Base-by-base conservation (phyloP, 2,329 filamentous ascomycete genomes). In the Catunica adiposa region DNA sequence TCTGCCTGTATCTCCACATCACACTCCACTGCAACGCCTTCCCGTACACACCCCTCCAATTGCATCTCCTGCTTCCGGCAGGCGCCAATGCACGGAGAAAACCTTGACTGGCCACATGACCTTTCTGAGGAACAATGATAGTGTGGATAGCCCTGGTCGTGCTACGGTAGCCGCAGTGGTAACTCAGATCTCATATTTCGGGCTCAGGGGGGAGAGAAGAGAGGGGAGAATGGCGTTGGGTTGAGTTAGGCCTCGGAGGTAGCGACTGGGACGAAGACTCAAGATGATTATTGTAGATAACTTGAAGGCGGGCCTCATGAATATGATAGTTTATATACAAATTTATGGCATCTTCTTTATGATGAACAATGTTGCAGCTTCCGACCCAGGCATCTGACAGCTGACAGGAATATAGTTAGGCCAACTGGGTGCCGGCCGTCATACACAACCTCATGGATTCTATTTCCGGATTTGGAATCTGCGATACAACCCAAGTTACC, bases 51-150 rank as follows among this genome's bases (percentile, higher is more conserved):
- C 20, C 44, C 20, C 44, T 14, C 44, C n/a, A 9, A 48, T 31
- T 26, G 4, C 31, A n/a, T 29, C 26, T 42, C 25, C 15, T 23
- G 22, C 26, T 29, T 44, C 11, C 23, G 31, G 42, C 48, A 23
- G 22, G 23, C 34, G 23, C 26, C 38, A 38, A 56, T 23, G 40
- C 38, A 56, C 29, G 11, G 20, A 38, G 56, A 57, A 57, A 57
- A 57, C 40, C 51, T 57, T 57, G 22, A 38, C 44, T 54, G 51
- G 51, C 56, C 56, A 57, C 56, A 57, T 57, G 56, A 57, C 56
- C 42, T 54, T 40, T 54, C 44, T 57, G 51, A 54, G 56, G 46
- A 40, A 57, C 48, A 53, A 50, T 46, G 22, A 22, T 54, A 42
- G 51, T 42, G 42, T 53, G 42, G 34, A 17, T n/a, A 38, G 26